phyloP scores from a whole-genome alignment of 306 rosid species.

The Hylodesmum podocarpum region DNA sequence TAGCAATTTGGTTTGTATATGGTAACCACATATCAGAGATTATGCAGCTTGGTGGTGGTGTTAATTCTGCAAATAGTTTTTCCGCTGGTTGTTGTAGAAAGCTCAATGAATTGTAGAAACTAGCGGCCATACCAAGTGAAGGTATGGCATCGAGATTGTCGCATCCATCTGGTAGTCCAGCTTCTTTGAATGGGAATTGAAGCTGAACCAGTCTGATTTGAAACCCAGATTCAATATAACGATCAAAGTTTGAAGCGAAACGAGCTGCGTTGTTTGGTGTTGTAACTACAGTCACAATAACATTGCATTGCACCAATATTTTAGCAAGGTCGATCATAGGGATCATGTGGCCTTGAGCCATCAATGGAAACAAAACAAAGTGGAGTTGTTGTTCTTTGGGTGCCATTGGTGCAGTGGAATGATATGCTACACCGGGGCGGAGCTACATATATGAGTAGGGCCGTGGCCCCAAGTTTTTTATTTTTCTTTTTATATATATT shows the following conservation, averaged over 20 bases:
- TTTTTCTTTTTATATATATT: too few species aligned
- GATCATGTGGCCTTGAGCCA: conserved; percentile 77
- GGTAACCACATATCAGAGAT: conserved; percentile 44
- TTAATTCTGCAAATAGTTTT: conserved; percentile 24
- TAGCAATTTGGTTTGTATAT: conserved; percentile 29
- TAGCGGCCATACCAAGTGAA: neutral
- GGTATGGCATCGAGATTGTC: conserved; percentile 51
- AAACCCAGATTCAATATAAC: conserved; percentile 29
- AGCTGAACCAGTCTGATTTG: conserved; percentile 32
- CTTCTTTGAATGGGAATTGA: neutral
- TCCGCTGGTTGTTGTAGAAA: conserved; percentile 32
- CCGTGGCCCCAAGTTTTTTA: too few species aligned
- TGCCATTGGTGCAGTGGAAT: conserved; percentile 21
- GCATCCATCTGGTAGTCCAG: conserved; percentile 43
- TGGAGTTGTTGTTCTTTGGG: conserved; percentile 37
- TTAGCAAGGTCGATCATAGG: conserved; percentile 68
- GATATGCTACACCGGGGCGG: too few species aligned
- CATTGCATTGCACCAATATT: conserved; percentile 42
- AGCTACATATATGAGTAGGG: too few species aligned
- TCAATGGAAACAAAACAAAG: conserved; percentile 51
- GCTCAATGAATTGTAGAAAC: conserved; percentile 36
- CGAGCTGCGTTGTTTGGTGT: conserved; percentile 55
- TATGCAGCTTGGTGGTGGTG: conserved; percentile 43
- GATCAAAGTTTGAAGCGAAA: conserved; percentile 25
- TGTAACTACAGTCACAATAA: conserved; percentile 49